Conservation (phyloP, 2,329 filamentous ascomycete genomes). For the Cercospora beticola region DNA sequence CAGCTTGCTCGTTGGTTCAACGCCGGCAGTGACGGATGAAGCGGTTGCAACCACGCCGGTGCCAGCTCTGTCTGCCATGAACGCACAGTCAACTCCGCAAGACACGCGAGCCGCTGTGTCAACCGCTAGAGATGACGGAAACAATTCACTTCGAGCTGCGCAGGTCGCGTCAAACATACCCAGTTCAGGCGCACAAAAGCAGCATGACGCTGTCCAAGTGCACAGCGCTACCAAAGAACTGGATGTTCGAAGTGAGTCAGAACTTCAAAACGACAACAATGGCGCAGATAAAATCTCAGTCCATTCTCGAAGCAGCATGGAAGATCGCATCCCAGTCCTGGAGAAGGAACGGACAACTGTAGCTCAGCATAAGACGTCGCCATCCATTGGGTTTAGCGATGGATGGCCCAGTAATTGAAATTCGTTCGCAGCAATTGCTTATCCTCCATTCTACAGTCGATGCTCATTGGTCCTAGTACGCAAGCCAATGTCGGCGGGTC, state of each 20-base stretch:
- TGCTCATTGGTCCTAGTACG: neutral
- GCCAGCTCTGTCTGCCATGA: neutral
- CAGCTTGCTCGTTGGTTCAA: neutral
- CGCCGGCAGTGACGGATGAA: neutral
- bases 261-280: constrained; percentile 6
- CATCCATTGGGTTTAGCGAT: constrained; percentile 9
- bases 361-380: constrained; percentile 3
- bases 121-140: neutral
- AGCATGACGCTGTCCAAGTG: neutral
- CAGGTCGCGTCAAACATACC: neutral
- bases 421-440: neutral
- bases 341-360: neutral
- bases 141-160: neutral
- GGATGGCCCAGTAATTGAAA: constrained; percentile 12
- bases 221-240: neutral
- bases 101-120: neutral
- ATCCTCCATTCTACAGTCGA: neutral
- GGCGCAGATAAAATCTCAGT: constrained; percentile 9
- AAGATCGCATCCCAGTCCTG: neutral
- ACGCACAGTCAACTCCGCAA: neutral
- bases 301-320: constrained; percentile 6
- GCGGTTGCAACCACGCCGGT: neutral
- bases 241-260: neutral
- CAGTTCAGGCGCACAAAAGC: neutral
- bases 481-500: neutral